These are phyloP conservation scores for Citrus inodora DNA, from an alignment of 345 rosid species.

Conservation along the genomic window DNA sequence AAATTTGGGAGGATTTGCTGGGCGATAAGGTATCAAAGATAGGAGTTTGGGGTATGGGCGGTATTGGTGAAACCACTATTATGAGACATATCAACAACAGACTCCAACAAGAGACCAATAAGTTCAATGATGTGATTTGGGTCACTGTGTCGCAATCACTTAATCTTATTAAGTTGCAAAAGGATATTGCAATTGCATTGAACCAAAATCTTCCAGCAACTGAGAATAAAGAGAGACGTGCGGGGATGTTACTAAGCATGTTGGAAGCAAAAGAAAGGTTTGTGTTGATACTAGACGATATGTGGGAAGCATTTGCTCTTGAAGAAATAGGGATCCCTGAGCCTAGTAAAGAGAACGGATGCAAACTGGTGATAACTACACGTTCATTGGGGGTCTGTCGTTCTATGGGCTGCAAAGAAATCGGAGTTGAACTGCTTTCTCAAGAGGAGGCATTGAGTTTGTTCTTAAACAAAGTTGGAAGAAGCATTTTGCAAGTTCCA, in stretches of 20 bases:
- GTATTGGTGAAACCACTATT: no score
- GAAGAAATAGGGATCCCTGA: background rate
- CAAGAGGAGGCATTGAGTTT: no score
- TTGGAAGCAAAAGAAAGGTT: background rate
- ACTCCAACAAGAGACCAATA: no score
- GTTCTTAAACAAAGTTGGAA: background rate
- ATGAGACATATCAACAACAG: no score
- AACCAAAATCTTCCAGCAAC: fast-evolving
- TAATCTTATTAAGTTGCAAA: background rate
- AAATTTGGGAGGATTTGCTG: background rate
- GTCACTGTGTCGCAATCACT: background rate
- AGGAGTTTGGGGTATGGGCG: background rate
- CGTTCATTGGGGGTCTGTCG: conserved; percentile 10
- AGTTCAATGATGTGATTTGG: no score
- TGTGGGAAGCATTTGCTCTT: background rate
- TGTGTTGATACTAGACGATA: background rate
- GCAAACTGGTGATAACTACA: conserved; percentile 26
- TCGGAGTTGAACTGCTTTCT: conserved; percentile 13
- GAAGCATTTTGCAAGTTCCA: background rate
- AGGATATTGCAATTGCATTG: background rate
- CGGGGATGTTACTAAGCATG: background rate
- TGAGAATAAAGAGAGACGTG: background rate
- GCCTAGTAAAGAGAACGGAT: background rate
- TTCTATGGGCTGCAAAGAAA: background rate
- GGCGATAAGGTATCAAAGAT: background rate